These are phyloP conservation scores for Citrus trifoliata DNA, from an alignment of 345 rosid genomes.

Conservation along the genomic window DNA sequence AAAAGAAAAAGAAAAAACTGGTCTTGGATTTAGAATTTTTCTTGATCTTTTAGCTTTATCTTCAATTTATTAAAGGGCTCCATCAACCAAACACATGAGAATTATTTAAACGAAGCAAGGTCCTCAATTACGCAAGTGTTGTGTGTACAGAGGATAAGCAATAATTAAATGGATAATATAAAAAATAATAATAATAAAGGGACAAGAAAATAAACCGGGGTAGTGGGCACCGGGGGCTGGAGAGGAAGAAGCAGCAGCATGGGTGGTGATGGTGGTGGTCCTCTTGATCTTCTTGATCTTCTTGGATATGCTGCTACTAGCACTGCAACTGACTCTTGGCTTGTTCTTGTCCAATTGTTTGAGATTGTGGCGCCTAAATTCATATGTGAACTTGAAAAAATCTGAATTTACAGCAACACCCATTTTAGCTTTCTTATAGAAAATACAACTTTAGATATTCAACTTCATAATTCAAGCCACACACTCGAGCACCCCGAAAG, in stretches of 20 bases:
- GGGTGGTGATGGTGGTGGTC: not conserved
- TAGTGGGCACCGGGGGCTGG: not conserved
- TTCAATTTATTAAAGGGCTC: not conserved
- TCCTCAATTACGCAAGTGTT: not conserved
- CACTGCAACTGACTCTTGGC: not conserved
- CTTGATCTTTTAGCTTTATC: not conserved
- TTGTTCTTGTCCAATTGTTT: not conserved
- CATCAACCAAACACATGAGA: too few species aligned
- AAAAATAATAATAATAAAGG: not conserved
- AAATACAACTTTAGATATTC: not conserved
- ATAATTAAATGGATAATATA: not conserved
- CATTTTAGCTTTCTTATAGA: not conserved
- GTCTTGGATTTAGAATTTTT: too few species aligned
- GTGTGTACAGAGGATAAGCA: not conserved
- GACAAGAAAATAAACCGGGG: not conserved
- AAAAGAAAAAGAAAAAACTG: too few species aligned
- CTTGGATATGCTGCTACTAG: not conserved
- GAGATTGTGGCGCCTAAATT: not conserved
- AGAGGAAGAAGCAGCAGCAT: conserved; percentile 10
- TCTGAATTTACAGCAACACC: not conserved
- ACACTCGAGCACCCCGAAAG: not conserved
- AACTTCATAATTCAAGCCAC: not conserved
- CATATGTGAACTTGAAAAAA: not conserved
- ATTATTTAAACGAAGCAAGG: not conserved
- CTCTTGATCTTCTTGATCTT: not conserved